Evolutionary conservation across 345 rosid genomes (phyloP).

Genomic region (Brassica juncea): DNA sequence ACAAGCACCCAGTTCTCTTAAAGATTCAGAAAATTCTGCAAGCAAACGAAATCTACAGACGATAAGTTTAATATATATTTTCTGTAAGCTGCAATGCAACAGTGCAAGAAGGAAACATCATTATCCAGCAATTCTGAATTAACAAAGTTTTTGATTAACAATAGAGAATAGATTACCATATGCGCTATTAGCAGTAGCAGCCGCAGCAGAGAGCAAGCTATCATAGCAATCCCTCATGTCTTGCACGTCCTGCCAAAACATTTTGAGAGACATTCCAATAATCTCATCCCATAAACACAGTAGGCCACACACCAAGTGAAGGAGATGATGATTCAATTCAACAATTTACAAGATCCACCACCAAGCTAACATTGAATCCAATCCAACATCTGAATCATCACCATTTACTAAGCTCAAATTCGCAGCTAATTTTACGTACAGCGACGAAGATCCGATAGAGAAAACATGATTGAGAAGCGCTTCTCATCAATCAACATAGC

Average conservation of each 20-base stretch:
- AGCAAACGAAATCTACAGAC: slow-evolving; percentile 37
- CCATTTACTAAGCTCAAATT: slow-evolving; percentile 13
- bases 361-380: too few relatives aligned
- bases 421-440: not conserved
- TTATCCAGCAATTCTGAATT: not conserved
- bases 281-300: too few relatives aligned
- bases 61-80: slow-evolving; percentile 24
- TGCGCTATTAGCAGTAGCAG: slow-evolving; percentile 92
- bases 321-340: not conserved
- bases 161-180: slow-evolving; percentile 50
- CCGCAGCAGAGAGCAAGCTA: slow-evolving; percentile 89
- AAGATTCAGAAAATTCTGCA: slow-evolving; percentile 93
- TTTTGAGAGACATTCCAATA: too few relatives aligned
- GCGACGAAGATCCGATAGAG: not conserved
- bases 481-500: not conserved
- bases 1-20: slow-evolving; percentile 86
- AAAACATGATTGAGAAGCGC: not conserved
- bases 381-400: not conserved
- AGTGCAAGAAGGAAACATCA: not conserved
- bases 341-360: too few relatives aligned
- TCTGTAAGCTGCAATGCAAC: slow-evolving; percentile 17
- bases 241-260: slow-evolving; percentile 63
- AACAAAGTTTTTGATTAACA: not conserved
- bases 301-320: slow-evolving; percentile 4
- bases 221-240: slow-evolving; percentile 94